phyloP scores from a whole-genome alignment of 805 yeast species.

The Saturnispora kantuleensis region DNA sequence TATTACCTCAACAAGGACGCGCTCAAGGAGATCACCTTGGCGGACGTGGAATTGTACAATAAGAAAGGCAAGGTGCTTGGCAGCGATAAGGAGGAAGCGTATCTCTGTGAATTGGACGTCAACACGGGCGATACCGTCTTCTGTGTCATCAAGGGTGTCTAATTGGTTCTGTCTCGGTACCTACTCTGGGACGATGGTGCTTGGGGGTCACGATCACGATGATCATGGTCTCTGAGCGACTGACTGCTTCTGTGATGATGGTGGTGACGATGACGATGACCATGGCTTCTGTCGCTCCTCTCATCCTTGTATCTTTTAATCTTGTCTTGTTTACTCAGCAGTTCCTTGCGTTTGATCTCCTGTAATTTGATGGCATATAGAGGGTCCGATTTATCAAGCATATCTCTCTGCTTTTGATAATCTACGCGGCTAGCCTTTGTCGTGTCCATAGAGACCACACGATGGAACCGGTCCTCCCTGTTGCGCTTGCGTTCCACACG shows the following conservation, averaged over 20 bases:
- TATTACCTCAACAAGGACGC: slow-evolving; percentile 17
- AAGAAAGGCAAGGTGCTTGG: slow-evolving; percentile 22
- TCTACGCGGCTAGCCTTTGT: slow-evolving; percentile 3
- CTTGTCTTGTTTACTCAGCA: slow-evolving; percentile 9
- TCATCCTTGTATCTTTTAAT: background rate
- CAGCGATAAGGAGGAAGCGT: slow-evolving; percentile 31
- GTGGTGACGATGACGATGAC: background rate
- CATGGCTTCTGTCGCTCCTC: background rate
- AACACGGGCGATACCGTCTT: slow-evolving; percentile 41
- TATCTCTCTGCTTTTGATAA: slow-evolving; percentile 12
- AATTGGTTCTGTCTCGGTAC: no score
- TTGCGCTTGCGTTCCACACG: background rate
- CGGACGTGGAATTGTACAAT: slow-evolving; percentile 30
- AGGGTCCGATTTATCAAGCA: slow-evolving; percentile 38
- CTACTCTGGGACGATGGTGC: no score
- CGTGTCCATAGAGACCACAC: no score
- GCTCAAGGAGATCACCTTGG: slow-evolving; percentile 12
- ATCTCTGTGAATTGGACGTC: slow-evolving; percentile 41
- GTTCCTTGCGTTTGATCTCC: slow-evolving; percentile 15
- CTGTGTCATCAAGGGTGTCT: slow-evolving; percentile 23
- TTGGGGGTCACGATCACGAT: background rate
- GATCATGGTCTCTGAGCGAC: background rate
- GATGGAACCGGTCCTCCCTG: no score
- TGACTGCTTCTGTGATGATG: background rate
- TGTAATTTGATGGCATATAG: slow-evolving; percentile 33